Conservation (phyloP, 352 stramenopile species). For the Globisporangium uncinulatum region DNA sequence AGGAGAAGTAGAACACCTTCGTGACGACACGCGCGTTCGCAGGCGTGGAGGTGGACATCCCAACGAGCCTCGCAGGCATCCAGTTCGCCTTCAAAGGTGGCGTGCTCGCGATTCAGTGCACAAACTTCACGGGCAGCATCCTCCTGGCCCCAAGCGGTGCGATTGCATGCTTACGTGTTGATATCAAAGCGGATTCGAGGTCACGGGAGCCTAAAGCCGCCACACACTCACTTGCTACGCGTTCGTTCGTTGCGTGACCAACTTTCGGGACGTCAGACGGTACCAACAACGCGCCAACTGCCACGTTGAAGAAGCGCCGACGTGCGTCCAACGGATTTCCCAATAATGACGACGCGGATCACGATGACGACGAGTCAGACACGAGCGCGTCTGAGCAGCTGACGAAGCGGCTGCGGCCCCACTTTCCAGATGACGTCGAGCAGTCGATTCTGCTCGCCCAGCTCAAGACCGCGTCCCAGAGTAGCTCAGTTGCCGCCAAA, state of each 20-base stretch:
- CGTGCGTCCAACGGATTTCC: conserved; percentile 27
- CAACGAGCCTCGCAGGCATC: conserved; percentile 45
- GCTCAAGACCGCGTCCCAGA: conserved; percentile 29
- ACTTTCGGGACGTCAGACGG: too few relatives aligned
- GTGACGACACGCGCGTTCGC: not conserved
- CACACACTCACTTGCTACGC: not conserved
- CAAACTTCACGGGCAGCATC: conserved; percentile 65
- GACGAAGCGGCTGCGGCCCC: conserved; percentile 43
- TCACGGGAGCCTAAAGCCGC: not conserved
- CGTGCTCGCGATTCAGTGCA: conserved; percentile 61
- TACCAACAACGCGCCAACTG: not conserved
- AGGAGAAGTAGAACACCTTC: not conserved
- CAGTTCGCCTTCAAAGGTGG: conserved; percentile 59
- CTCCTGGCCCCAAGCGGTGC: conserved; percentile 49
- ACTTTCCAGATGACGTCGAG: conserved; percentile 57
- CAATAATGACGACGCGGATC: conserved; percentile 24
- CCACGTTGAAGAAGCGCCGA: conserved; percentile 43
- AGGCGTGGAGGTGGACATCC: conserved; percentile 74
- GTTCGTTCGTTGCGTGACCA: not conserved
- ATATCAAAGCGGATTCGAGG: not conserved
- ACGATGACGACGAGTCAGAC: conserved; percentile 26
- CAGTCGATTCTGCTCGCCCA: conserved; percentile 55
- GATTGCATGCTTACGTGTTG: conserved; percentile 3
- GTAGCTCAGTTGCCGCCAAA: conserved; percentile 10
- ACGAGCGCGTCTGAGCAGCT: conserved; percentile 16